Base-by-base conservation (phyloP, 31 red algal genomes). In the Endocladia muricata region DNA sequence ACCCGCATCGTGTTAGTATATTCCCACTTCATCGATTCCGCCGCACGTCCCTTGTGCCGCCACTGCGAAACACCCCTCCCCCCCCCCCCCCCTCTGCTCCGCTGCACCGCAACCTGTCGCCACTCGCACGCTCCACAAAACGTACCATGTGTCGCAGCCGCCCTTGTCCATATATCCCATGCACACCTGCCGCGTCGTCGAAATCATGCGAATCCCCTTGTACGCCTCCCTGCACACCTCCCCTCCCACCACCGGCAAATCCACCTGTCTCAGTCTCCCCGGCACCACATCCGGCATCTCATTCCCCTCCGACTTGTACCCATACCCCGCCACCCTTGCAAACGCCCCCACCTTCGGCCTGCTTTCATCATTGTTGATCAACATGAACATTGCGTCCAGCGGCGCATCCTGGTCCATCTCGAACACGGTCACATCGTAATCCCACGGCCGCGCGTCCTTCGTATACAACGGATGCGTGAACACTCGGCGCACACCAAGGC, bases 321-420 rank as follows among this genome's bases (percentile, higher is more conserved):
- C 78, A 32, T 82, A 82, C 26, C 78, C 78, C 3, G 66, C 23
- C 9, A 82, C 65, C n/a, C 78, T 64, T 5, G 39, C 78, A 61
- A 68, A 82, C 11, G 43, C 64, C 21, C 68, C 66, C 15, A 51
- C 32, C 13, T 33, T 33, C 33, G 78, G 78, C 9, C 38, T 37
- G 21, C 36, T n/a, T 1, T n/a, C 7, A 32, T 82, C 64, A 36
- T 44, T 55, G 39, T 82, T 82, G 25, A 82, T 37, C 29, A 44
- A 37, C 1, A 82, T 63, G 36, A 71, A 60, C n/a, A 31, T 33
- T 1, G 78, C 7, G 33, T 25, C 41, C 2, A 40, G 8, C 15
- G 78, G 78, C 6, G 55, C 78, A 1, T 23, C 34, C 2, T 3
- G 17, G 17, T 7, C 11, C 36, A 68, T 23, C 26, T 51, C 39